These are phyloP conservation scores for Pleurotus tuoliensis DNA, from an alignment of 768 basidiomycete genomes.

Conservation along the genomic window DNA sequence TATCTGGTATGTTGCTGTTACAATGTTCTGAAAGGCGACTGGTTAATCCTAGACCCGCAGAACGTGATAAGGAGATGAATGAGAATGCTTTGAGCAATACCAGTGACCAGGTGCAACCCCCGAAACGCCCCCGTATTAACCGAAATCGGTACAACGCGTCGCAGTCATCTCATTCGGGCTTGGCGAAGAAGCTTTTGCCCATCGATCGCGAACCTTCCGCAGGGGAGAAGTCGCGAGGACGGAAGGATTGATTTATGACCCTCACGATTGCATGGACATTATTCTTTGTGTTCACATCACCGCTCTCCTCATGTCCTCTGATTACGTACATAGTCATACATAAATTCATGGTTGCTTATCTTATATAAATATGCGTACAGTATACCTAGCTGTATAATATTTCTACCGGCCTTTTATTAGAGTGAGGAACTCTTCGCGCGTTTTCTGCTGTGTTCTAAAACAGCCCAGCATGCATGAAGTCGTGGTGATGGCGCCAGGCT, in stretches of 20 bases:
- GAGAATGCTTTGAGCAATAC: conserved; percentile 29
- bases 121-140: conserved; percentile 59
- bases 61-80: conserved; percentile 58
- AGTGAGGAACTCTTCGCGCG: conserved; percentile 92
- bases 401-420: conserved; percentile 54
- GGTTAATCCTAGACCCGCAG: conserved; percentile 25
- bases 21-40: not conserved
- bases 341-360: conserved; percentile 2
- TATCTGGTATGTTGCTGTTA: conserved; percentile 48
- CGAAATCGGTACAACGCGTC: conserved; percentile 44
- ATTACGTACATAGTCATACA: conserved; percentile 10
- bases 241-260: conserved; percentile 43
- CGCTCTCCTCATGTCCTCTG: not conserved
- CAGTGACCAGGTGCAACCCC: conserved; percentile 36
- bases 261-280: not conserved
- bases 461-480: conserved; percentile 98
- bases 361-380: conserved; percentile 7
- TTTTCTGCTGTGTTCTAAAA: conserved; percentile 98
- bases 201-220: conserved; percentile 50
- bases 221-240: conserved; percentile 51
- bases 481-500: conserved; percentile 91
- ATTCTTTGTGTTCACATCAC: not conserved
- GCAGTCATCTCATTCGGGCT: conserved; percentile 28
- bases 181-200: conserved; percentile 58
- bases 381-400: conserved; percentile 7